A percentile compares a stretch with the other conserved stretches of the same genome.
These are phyloP conservation scores for Hyaloperonospora brassicae DNA, from an alignment of 352 stramenopile genomes.

Conservation along the genomic window DNA sequence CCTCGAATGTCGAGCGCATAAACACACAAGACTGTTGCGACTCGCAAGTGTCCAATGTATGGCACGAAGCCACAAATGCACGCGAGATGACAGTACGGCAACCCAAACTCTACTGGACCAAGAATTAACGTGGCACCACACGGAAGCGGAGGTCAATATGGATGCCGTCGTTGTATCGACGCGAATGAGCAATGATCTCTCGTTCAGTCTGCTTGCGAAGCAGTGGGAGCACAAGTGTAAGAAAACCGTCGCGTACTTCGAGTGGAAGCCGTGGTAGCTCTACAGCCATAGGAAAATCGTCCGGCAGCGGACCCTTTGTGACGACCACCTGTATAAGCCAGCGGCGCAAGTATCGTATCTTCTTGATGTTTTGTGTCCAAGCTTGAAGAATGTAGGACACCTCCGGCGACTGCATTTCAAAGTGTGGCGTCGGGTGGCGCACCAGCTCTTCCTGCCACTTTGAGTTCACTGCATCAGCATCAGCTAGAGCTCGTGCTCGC, in stretches of 20 bases:
- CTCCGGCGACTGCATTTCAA: conserved; percentile 65
- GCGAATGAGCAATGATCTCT: conserved; percentile 55
- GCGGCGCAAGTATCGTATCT: conserved; percentile 57
- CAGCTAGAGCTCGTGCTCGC: conserved; percentile 15
- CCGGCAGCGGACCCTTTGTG: conserved; percentile 28
- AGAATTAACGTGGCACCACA: conserved; percentile 36
- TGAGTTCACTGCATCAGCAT: conserved; percentile 5
- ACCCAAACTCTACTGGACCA: conserved; percentile 7
- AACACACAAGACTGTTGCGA: conserved; percentile 47
- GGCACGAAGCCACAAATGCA: neutral
- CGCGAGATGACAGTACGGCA: neutral
- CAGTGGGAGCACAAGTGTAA: conserved; percentile 72
- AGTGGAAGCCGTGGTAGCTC: conserved; percentile 56
- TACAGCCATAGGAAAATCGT: conserved; percentile 54
- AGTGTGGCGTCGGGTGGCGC: conserved; percentile 62
- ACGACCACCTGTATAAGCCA: conserved; percentile 53
- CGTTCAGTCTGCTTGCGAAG: conserved; percentile 58
- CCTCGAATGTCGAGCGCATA: conserved; percentile 35
- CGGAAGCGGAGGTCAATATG: conserved; percentile 69
- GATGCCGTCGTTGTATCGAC: conserved; percentile 44
- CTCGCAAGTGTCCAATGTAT: conserved; percentile 28
- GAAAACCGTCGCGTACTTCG: conserved; percentile 70
- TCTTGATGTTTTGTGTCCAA: conserved; percentile 61
- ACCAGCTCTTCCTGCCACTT: conserved; percentile 62
- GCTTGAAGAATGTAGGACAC: conserved; percentile 58